These are phyloP conservation scores for Auriscalpium microsporum DNA, from an alignment of 768 basidiomycete genomes.

Conservation along the genomic window DNA sequence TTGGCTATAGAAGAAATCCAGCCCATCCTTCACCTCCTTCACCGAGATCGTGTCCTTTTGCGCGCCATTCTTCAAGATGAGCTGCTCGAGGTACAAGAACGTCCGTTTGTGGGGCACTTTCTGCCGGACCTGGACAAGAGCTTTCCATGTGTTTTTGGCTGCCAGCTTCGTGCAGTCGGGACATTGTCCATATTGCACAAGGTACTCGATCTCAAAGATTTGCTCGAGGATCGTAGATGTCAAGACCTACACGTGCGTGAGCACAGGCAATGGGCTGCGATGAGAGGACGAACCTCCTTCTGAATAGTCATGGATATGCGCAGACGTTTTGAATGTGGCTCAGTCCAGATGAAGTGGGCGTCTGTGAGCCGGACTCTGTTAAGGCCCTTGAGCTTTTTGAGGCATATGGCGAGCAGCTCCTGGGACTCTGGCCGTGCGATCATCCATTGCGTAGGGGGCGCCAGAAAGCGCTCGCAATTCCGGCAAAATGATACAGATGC, in stretches of 20 bases:
- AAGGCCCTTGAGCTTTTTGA: conserved; percentile 91
- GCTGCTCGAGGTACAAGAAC: conserved; percentile 93
- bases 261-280: not conserved
- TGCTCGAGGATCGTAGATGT: conserved; percentile 95
- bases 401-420: conserved; percentile 87
- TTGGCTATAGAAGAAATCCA: conserved; percentile 94
- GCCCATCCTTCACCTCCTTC: conserved; percentile 87
- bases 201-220: conserved; percentile 93
- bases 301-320: conserved; percentile 94
- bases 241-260: conserved; percentile 50
- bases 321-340: conserved; percentile 91
- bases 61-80: conserved; percentile 92
- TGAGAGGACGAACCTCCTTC: conserved; percentile 67
- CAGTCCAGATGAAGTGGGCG: conserved; percentile 98
- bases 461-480: conserved; percentile 93
- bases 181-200: conserved; percentile 93
- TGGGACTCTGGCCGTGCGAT: conserved; percentile 83
- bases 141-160: conserved; percentile 99
- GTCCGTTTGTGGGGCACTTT: conserved; percentile 98
- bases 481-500: conserved; percentile 89
- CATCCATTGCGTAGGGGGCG: conserved; percentile 84
- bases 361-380: conserved; percentile 95
- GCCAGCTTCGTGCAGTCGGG: conserved; percentile 89
- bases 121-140: conserved; percentile 96
- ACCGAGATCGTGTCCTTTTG: conserved; percentile 95